Evolutionary conservation across 2,329 filamentous ascomycete genomes (phyloP).

Genomic region (Penicillium frequentans): DNA sequence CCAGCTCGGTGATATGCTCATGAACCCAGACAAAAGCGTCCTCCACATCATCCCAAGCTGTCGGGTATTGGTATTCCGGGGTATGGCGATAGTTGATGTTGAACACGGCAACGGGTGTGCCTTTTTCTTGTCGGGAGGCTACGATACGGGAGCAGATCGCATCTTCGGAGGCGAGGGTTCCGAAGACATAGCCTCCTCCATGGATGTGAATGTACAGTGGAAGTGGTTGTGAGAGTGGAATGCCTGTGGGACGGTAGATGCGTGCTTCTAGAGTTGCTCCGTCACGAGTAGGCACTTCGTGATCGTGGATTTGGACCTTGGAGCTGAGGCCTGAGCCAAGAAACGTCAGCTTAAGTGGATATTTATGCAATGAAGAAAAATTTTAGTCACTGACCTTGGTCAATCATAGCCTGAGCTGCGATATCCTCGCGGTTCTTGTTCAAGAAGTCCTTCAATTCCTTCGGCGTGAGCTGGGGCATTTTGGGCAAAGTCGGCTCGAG

Average conservation of each 20-base stretch:
- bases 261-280: constrained; percentile 47
- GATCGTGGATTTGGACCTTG: constrained; percentile 39
- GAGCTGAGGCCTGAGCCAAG: constrained; percentile 16
- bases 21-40: constrained; percentile 59
- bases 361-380: neutral
- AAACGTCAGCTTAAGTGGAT: neutral
- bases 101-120: constrained; percentile 44
- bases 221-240: constrained; percentile 31
- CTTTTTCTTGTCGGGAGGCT: constrained; percentile 24
- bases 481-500: constrained; percentile 36
- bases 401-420: constrained; percentile 32
- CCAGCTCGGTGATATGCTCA: constrained; percentile 40
- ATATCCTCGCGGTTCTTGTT: constrained; percentile 38
- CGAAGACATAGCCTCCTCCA: constrained; percentile 60
- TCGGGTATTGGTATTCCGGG: constrained; percentile 55
- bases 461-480: constrained; percentile 20
- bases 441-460: constrained; percentile 23
- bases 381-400: constrained; percentile 20
- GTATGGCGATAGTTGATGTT: constrained; percentile 62
- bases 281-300: constrained; percentile 47
- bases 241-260: constrained; percentile 46
- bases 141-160: constrained; percentile 52
- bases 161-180: constrained; percentile 55
- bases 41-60: constrained; percentile 53
- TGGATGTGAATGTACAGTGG: constrained; percentile 56